Conservation (phyloP, 148 eudicot genomes). For the Suaeda aralocaspica region DNA sequence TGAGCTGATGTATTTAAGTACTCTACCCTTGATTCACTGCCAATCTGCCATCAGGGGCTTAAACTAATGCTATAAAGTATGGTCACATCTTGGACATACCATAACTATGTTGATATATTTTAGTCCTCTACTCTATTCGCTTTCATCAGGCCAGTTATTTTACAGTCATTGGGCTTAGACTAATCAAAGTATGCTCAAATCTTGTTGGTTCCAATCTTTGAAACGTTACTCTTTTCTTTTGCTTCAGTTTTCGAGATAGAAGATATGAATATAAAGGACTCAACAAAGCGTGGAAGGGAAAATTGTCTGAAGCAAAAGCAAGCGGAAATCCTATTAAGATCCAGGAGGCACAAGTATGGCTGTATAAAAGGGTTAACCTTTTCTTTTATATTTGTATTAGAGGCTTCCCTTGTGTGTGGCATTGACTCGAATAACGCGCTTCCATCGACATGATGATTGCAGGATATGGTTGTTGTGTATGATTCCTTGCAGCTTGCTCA, state of each 20-base stretch:
- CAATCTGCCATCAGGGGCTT: too few species aligned
- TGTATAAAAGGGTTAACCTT: conserved; percentile 1
- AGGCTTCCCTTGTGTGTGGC: neutral
- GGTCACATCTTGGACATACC: too few species aligned
- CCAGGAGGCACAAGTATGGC: conserved; percentile 90
- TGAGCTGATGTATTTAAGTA: neutral
- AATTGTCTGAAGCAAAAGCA: conserved; percentile 86
- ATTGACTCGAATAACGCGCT: neutral
- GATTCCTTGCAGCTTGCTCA: conserved; percentile 99
- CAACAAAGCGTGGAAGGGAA: conserved; percentile 97
- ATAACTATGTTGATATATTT: too few species aligned
- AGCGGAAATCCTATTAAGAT: conserved; percentile 92
- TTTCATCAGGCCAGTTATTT: conserved; percentile 5
- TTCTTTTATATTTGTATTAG: neutral
- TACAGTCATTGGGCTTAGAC: neutral
- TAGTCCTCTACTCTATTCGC: neutral
- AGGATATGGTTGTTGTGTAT: conserved; percentile 97
- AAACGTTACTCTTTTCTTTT: conserved; percentile 7
- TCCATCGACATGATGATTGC: conserved; percentile 26
- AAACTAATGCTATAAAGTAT: too few species aligned
- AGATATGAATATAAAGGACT: conserved; percentile 98
- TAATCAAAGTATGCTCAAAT: neutral
- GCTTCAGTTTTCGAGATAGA: conserved; percentile 89
- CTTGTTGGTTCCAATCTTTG: conserved; percentile 3
- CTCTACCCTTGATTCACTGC: neutral